Percentiles rank a stretch among this genome's conserved stretches.
Conservation (phyloP, 1,139 yeast species). For the Sugiyamaella neomexicana region DNA sequence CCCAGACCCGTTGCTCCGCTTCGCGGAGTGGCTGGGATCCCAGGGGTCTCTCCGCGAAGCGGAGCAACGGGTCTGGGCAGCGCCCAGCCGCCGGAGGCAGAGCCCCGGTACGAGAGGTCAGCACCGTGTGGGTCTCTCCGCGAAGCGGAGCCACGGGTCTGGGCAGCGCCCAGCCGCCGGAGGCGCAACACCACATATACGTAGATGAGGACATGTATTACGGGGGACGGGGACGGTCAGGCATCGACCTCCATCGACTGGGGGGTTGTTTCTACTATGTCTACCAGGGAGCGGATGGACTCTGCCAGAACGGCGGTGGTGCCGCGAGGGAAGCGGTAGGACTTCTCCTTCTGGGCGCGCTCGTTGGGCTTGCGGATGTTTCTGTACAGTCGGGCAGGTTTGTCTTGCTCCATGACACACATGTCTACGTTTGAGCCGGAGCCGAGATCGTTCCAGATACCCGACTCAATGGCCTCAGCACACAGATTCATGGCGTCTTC, state of each 20-base stretch:
- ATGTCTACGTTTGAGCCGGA: slow-evolving; percentile 97
- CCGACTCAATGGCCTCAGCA: slow-evolving; percentile 92
- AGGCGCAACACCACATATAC: too few species aligned
- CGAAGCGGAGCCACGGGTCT: neutral
- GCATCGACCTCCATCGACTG: slow-evolving; percentile 72
- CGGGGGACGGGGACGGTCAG: too few species aligned
- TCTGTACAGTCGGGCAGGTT: slow-evolving; percentile 72
- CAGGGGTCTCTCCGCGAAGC: neutral
- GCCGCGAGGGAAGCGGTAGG: slow-evolving; percentile 85
- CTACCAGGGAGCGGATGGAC: slow-evolving; percentile 62
- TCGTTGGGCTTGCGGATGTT: slow-evolving; percentile 90
- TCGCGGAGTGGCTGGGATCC: too few species aligned
- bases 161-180: too few species aligned
- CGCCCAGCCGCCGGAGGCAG: too few species aligned
- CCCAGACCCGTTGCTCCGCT: too few species aligned
- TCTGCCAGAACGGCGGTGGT: slow-evolving; percentile 80
- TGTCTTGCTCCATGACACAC: slow-evolving; percentile 92
- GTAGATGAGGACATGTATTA: too few species aligned
- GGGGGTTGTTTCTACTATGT: slow-evolving; percentile 64
- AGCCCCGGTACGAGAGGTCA: too few species aligned
- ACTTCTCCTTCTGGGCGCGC: slow-evolving; percentile 74
- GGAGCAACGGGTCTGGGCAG: neutral
- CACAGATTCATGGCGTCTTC: slow-evolving; percentile 90
- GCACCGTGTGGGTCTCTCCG: neutral
- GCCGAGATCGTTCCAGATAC: slow-evolving; percentile 98